A percentile compares a stretch with the other conserved stretches of the same genome.
phyloP scores from a whole-genome alignment of 768 basidiomycete genomes.

The Phylloporus sp. region DNA sequence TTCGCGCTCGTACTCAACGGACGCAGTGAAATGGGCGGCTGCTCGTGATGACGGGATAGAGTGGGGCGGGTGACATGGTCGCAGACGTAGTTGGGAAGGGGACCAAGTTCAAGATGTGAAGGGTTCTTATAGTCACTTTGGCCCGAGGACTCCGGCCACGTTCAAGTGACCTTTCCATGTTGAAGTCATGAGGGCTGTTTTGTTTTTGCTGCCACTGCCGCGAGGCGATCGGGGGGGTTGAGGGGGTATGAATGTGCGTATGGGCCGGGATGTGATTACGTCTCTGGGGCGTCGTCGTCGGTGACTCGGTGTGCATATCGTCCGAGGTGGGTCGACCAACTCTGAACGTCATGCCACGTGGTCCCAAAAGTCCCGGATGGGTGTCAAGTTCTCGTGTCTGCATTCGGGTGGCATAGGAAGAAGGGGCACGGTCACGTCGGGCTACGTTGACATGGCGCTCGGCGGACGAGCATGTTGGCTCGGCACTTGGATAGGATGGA shows the following conservation, averaged over 20 bases:
- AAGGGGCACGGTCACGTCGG: background rate
- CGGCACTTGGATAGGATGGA: constrained; percentile 9
- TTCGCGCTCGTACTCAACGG: background rate
- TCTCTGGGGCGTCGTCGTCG: constrained; percentile 5
- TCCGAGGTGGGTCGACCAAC: too few species aligned
- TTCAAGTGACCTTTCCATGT: too few species aligned
- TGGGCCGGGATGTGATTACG: constrained; percentile 7
- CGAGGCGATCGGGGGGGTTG: constrained; percentile 20
- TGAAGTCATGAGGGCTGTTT: background rate
- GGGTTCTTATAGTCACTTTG: constrained; percentile 10
- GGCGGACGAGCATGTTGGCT: background rate
- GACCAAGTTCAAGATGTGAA: background rate
- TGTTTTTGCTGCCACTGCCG: constrained; percentile 2
- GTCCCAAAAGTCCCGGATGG: background rate
- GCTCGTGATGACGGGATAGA: background rate
- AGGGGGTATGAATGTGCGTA: background rate
- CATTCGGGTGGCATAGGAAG: too few species aligned
- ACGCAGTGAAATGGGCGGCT: background rate
- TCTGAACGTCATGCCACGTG: background rate
- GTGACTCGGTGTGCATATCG: background rate
- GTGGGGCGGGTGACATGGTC: background rate
- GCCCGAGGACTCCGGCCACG: too few species aligned
- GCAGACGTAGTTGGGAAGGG: background rate
- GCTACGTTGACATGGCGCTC: background rate
- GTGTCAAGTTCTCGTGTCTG: background rate